phyloP scores from a whole-genome alignment of 208 protist genomes.

The Porcisia hertigi region DNA sequence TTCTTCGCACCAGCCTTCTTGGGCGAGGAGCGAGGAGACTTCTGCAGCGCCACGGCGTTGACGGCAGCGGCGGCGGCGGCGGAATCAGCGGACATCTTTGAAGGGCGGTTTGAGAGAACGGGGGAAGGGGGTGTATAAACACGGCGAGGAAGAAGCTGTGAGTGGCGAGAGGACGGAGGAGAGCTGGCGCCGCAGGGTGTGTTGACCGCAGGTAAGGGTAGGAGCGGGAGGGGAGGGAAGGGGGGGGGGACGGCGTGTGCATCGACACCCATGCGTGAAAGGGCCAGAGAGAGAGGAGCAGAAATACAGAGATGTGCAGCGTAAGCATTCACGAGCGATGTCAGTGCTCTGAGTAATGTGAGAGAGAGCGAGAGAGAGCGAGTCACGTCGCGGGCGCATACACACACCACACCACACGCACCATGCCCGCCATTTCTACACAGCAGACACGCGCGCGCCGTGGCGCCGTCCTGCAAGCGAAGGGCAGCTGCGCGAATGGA shows the following conservation, averaged over 20 bases:
- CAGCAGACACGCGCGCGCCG: background rate
- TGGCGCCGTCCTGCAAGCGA: background rate
- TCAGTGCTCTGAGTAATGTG: background rate
- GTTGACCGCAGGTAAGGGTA: background rate
- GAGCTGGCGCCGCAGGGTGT: background rate
- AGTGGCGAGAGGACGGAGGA: constrained; percentile 4
- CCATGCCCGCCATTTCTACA: background rate
- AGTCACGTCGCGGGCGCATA: background rate
- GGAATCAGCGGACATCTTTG: background rate
- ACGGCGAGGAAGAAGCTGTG: constrained; percentile 22
- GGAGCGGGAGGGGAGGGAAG: background rate
- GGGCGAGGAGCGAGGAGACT: background rate
- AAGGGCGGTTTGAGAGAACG: background rate
- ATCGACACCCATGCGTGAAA: constrained; percentile 1
- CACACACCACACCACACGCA: background rate
- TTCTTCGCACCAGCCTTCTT: constrained; percentile 28
- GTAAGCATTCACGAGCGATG: background rate
- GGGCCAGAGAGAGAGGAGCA: background rate
- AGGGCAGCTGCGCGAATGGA: background rate
- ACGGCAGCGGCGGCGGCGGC: background rate
- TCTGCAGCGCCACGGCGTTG: background rate
- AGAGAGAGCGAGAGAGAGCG: background rate
- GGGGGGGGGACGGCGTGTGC: background rate
- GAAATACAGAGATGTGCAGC: background rate
- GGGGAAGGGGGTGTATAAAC: background rate